phyloP scores from a whole-genome alignment of 2,329 filamentous ascomycete genomes.

The Cryphonectria japonica region DNA sequence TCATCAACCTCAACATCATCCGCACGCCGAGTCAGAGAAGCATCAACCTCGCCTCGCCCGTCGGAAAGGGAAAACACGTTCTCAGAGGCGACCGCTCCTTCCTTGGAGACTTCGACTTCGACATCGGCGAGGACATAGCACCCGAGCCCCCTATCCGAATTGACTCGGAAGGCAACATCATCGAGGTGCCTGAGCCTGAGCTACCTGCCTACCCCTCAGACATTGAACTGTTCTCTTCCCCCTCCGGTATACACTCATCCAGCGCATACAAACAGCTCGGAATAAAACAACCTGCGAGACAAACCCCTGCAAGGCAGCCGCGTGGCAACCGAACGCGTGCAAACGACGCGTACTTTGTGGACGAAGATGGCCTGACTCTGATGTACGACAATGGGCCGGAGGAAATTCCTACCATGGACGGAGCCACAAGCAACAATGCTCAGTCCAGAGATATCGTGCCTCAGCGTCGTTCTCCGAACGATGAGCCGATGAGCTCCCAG shows the following conservation, averaged over 20 bases:
- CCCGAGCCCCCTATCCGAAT: constrained; percentile 52
- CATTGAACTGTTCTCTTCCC: not conserved
- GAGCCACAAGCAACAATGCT: not conserved
- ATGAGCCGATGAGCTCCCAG: constrained; percentile 22
- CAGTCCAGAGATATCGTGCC: constrained; percentile 3
- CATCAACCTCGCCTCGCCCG: constrained; percentile 29
- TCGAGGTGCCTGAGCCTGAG: constrained; percentile 50
- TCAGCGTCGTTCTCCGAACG: not conserved
- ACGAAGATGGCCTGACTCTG: constrained; percentile 31
- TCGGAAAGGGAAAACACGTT: constrained; percentile 30
- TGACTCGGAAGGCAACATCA: constrained; percentile 55
- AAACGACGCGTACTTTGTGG: constrained; percentile 9
- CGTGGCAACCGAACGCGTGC: constrained; percentile 15
- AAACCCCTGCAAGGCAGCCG: constrained; percentile 15
- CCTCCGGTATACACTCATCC: no score
- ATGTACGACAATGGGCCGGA: constrained; percentile 42
- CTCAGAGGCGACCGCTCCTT: constrained; percentile 35
- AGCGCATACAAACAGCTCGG: no score
- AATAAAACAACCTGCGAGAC: no score
- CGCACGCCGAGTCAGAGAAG: constrained; percentile 30
- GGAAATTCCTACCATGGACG: constrained; percentile 29
- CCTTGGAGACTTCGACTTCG: constrained; percentile 37
- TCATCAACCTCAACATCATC: constrained; percentile 29
- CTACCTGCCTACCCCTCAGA: constrained; percentile 45
- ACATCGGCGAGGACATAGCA: constrained; percentile 43